A percentile compares a stretch with the other conserved stretches of the same genome.
phyloP scores from a whole-genome alignment of 2,329 filamentous ascomycete species.

The Sporothrix variecibatus region DNA sequence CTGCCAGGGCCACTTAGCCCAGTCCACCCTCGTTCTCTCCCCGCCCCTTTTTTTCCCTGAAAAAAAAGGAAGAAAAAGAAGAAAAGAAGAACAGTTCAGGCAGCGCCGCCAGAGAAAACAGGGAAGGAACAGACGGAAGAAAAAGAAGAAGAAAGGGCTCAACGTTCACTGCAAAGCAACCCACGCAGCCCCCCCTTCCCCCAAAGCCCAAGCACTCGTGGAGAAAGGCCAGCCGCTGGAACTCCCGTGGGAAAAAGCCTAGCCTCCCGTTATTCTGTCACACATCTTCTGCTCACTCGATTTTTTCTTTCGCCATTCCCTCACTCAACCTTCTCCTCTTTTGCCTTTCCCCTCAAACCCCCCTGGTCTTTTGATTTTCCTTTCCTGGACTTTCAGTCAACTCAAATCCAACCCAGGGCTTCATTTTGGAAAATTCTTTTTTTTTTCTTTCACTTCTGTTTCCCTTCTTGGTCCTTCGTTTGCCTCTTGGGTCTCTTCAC shows the following conservation, averaged over 20 bases:
- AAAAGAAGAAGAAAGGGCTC: neutral
- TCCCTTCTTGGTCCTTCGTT: constrained; percentile 22
- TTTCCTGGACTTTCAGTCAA: neutral
- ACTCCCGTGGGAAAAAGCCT: constrained; percentile 17
- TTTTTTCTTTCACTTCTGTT: neutral
- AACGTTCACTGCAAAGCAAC: neutral
- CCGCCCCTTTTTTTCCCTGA: neutral
- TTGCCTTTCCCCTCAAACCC: constrained; percentile 12
- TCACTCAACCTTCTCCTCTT: neutral
- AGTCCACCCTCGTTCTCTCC: neutral
- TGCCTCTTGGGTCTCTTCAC: neutral
- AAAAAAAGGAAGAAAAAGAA: neutral
- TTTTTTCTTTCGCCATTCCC: constrained; percentile 9
- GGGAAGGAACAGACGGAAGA: neutral
- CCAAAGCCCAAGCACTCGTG: neutral
- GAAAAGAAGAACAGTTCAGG: neutral
- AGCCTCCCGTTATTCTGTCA: constrained; percentile 15
- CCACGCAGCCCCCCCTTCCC: neutral
- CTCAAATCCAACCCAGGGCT: neutral
- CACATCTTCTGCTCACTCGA: constrained; percentile 12
- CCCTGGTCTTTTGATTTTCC: constrained; percentile 6
- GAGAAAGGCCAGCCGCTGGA: neutral
- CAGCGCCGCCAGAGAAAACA: neutral
- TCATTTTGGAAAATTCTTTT: neutral
- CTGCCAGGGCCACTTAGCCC: constrained; percentile 12